These are phyloP conservation scores for Erythrobasidium yunnanense DNA, from an alignment of 768 basidiomycete species.

Conservation along the genomic window DNA sequence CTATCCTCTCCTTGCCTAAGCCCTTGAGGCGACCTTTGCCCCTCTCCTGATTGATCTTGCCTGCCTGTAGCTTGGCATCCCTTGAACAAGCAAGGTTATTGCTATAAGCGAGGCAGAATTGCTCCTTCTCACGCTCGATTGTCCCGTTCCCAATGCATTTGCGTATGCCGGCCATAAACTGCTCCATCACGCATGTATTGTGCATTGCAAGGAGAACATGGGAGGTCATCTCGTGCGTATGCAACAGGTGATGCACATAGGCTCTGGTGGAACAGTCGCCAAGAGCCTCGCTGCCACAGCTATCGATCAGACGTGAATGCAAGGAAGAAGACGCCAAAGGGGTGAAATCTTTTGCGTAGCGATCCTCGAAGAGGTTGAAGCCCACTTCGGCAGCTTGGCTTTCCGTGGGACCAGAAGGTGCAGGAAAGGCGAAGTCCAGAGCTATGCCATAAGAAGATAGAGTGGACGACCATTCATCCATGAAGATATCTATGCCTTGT, in stretches of 20 bases:
- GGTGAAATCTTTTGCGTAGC: slow-evolving; percentile 55
- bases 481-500: slow-evolving; percentile 66
- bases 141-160: neutral
- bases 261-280: slow-evolving; percentile 45
- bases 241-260: slow-evolving; percentile 72
- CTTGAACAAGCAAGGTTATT: slow-evolving; percentile 29
- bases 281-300: slow-evolving; percentile 15
- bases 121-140: neutral
- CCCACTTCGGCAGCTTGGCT: slow-evolving; percentile 47
- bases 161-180: slow-evolving; percentile 57
- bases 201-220: slow-evolving; percentile 65
- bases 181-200: slow-evolving; percentile 58
- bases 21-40: slow-evolving; percentile 20
- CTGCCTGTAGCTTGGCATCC: slow-evolving; percentile 23
- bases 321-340: slow-evolving; percentile 51
- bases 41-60: slow-evolving; percentile 2
- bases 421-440: slow-evolving; percentile 58
- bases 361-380: slow-evolving; percentile 57
- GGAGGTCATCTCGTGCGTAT: slow-evolving; percentile 82
- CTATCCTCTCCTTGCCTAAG: slow-evolving; percentile 1
- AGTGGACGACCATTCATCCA: slow-evolving; percentile 58
- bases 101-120: neutral
- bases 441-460: slow-evolving; percentile 63
- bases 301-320: slow-evolving; percentile 37
- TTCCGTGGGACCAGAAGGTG: neutral